phyloP scores from a whole-genome alignment of 2,329 filamentous ascomycete species.

The Ilyonectria robusta region DNA sequence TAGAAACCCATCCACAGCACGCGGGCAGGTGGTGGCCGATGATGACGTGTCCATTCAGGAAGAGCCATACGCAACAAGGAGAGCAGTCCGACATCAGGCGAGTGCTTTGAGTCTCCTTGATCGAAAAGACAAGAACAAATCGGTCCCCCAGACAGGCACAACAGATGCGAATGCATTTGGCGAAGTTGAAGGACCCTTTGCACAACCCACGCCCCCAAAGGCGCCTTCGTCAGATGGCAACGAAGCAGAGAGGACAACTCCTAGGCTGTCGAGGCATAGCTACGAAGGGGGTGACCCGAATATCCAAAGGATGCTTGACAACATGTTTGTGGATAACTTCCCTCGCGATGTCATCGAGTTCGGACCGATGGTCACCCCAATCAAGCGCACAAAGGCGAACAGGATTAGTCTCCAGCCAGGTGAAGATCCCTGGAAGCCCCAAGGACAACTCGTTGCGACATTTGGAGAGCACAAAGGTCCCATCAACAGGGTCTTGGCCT shows the following conservation, averaged over 20 bases:
- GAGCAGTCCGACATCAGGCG: slow-evolving; percentile 67
- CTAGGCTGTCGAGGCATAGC: slow-evolving; percentile 76
- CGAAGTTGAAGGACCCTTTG: slow-evolving; percentile 71
- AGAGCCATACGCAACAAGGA: slow-evolving; percentile 59
- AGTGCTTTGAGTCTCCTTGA: slow-evolving; percentile 74
- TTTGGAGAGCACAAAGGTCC: slow-evolving; percentile 89
- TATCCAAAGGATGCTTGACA: slow-evolving; percentile 81
- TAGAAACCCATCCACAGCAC: slow-evolving; percentile 53
- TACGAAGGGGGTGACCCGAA: slow-evolving; percentile 85
- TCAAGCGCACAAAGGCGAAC: slow-evolving; percentile 69
- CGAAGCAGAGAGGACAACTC: slow-evolving; percentile 51
- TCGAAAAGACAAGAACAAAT: slow-evolving; percentile 71
- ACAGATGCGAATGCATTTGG: slow-evolving; percentile 73
- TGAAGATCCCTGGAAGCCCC: slow-evolving; percentile 80
- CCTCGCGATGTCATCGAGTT: slow-evolving; percentile 78
- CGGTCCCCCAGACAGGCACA: slow-evolving; percentile 70
- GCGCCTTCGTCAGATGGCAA: slow-evolving; percentile 41
- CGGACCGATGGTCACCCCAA: slow-evolving; percentile 83
- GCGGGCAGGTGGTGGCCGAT: slow-evolving; percentile 46
- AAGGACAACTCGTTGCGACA: slow-evolving; percentile 86
- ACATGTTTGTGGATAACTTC: slow-evolving; percentile 84
- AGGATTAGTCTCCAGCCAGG: slow-evolving; percentile 62
- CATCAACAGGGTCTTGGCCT: slow-evolving; percentile 84
- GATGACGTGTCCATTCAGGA: slow-evolving; percentile 57
- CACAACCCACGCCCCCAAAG: slow-evolving; percentile 50